A percentile compares a stretch with the other conserved stretches of the same genome.
Conservation (phyloP, 1,284 basidiomycete genomes). For the Austroboletus novae-zelandiae region DNA sequence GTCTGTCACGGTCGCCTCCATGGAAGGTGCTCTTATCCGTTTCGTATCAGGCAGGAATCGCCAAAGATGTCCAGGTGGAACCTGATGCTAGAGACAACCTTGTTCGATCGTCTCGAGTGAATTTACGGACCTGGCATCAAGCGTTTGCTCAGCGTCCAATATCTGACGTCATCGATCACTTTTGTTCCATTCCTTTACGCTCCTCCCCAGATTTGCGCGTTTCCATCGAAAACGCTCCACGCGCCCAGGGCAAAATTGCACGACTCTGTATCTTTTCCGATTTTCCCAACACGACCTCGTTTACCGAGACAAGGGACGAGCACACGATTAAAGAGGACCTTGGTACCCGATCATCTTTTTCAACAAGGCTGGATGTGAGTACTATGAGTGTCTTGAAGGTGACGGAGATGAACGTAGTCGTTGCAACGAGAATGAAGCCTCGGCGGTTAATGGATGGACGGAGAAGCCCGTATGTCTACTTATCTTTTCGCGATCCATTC, state of each 20-base stretch:
- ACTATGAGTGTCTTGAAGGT: constrained; percentile 74
- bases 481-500: no score
- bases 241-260: constrained; percentile 65
- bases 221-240: constrained; percentile 74
- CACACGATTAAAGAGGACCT: constrained; percentile 62
- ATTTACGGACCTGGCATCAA: no score
- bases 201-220: no score
- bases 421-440: constrained; percentile 92
- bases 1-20: no score
- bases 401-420: constrained; percentile 81
- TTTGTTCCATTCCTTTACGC: constrained; percentile 33
- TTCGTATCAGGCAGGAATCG: no score
- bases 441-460: no score
- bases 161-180: constrained; percentile 51
- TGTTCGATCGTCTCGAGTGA: constrained; percentile 88
- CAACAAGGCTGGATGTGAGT: constrained; percentile 92
- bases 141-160: constrained; percentile 85
- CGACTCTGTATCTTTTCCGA: constrained; percentile 69
- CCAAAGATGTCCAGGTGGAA: constrained; percentile 29
- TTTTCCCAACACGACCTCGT: constrained; percentile 49
- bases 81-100: constrained; percentile 84
- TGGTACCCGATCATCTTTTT: constrained; percentile 84
- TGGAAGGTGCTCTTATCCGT: no score
- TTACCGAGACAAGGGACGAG: constrained; percentile 52
- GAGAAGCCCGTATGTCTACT: no score